Base-by-base conservation (phyloP, 2,329 filamentous ascomycete species). In the Diaporthe eres region DNA sequence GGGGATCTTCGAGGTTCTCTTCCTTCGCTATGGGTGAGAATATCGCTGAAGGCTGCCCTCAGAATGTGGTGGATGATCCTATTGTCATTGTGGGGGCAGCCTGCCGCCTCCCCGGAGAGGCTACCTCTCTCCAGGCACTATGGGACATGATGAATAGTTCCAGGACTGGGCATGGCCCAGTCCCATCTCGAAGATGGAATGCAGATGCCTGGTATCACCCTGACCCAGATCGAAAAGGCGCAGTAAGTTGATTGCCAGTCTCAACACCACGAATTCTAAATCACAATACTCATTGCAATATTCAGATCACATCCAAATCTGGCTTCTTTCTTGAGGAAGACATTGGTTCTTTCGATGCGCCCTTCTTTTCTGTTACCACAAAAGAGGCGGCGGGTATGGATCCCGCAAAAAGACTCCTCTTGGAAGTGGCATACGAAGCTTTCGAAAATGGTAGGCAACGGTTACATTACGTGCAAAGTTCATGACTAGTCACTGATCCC, bases 31-130 rank as follows among this genome's bases (percentile, higher is more conserved):
- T 60, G 55, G 55, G 55, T 19, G 55, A 60, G 17, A 19, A 60
- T 31, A 28, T 60, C 55, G 17, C 55, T 34, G 55, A 60, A 31
- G 34, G 55, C 55, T 37, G 34, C 34, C n/a, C 17, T 19, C 19
- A 39, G 19, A 61, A 39, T 25, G n/a, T 39, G 22, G 31, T 31
- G 10, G n/a, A 58, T 39, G 71, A 74, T 77, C 86, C 86, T 61
- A 83, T 88, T 49, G 87, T 86, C 79, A 85, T 88, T 31, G 82
- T 88, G 31, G 87, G 87, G 77, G 86, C 88, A 82, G 83, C 86
- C 6, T 87, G 86, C 77, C 86, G 86, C 25, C 81, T 88, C 71
- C 84, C 87, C 0, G 86, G 87, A 9, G 83, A 84, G 60, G 84
- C 86, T 25, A 81, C 83, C 9, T 85, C 81, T 9, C 81, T 84